Conservation (phyloP, 1,284 basidiomycete genomes). For the Porogramme epimiltina region DNA sequence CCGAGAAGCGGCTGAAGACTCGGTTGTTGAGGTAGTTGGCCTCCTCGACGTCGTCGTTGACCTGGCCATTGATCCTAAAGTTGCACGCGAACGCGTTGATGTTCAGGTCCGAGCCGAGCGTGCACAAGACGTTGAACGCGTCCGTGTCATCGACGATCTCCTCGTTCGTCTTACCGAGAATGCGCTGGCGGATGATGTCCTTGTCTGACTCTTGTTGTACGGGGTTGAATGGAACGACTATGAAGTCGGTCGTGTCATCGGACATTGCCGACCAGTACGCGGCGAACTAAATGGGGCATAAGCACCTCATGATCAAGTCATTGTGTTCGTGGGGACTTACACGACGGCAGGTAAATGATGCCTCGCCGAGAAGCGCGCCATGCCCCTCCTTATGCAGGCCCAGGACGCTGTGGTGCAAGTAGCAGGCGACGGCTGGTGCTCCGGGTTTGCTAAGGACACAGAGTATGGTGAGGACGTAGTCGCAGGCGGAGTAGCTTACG, state of each 20-base stretch:
- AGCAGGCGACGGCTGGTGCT: constrained; percentile 40
- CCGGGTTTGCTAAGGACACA: constrained; percentile 42
- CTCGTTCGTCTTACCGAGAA: constrained; percentile 35
- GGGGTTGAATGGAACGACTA: constrained; percentile 40
- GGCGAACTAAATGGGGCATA: constrained; percentile 27
- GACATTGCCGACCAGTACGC: constrained; percentile 45
- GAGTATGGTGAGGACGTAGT: neutral
- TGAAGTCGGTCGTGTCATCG: constrained; percentile 29
- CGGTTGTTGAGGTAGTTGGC: constrained; percentile 45
- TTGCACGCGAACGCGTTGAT: constrained; percentile 51
- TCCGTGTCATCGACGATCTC: constrained; percentile 33
- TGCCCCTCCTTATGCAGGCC: constrained; percentile 40
- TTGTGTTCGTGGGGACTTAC: constrained; percentile 22
- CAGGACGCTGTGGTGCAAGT: constrained; percentile 38
- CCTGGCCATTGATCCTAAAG: constrained; percentile 38
- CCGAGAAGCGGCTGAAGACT: constrained; percentile 32
- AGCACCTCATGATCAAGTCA: constrained; percentile 4
- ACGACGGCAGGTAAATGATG: constrained; percentile 36
- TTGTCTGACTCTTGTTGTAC: constrained; percentile 37
- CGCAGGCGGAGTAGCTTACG: neutral
- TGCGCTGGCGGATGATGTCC: constrained; percentile 38
- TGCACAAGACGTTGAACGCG: constrained; percentile 34
- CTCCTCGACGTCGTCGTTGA: constrained; percentile 44
- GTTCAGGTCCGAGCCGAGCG: constrained; percentile 44
- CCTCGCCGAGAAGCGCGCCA: constrained; percentile 42